A percentile compares a stretch with the other conserved stretches of the same genome.
phyloP scores from a whole-genome alignment of 1,139 yeast genomes.

The Zygosaccharomyces pseudobailii region DNA sequence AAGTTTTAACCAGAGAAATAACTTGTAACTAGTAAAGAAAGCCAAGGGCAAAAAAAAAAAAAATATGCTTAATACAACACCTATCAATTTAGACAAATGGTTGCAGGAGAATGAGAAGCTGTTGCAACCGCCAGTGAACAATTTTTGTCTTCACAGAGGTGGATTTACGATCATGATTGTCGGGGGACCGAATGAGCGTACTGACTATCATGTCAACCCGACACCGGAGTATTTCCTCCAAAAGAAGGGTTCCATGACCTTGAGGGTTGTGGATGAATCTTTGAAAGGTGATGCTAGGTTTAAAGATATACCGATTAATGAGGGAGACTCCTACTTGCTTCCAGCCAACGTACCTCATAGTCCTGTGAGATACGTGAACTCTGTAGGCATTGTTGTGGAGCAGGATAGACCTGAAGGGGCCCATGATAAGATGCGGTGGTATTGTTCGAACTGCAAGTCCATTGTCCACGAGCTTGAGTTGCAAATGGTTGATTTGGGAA shows the following conservation, averaged over 20 bases:
- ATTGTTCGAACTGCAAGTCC: constrained; percentile 64
- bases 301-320: constrained; percentile 67
- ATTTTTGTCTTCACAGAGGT: constrained; percentile 82
- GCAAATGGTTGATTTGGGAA: constrained; percentile 76
- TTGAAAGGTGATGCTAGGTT: constrained; percentile 52
- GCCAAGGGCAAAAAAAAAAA: neutral
- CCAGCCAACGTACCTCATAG: constrained; percentile 87
- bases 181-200: constrained; percentile 92
- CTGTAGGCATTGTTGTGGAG: constrained; percentile 91
- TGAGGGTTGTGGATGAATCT: constrained; percentile 68
- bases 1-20: neutral
- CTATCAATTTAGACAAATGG: constrained; percentile 79
- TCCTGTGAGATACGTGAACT: constrained; percentile 80
- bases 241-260: constrained; percentile 78
- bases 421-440: constrained; percentile 78
- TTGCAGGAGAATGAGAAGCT: constrained; percentile 67
- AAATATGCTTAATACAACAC: constrained; percentile 34
- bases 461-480: constrained; percentile 67
- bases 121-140: constrained; percentile 88
- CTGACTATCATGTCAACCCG: constrained; percentile 89
- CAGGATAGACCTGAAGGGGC: constrained; percentile 77
- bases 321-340: constrained; percentile 81
- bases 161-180: constrained; percentile 92
- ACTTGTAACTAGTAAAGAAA: neutral
- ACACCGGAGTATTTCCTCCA: constrained; percentile 94